Conservation (phyloP, 306 rosid genomes). For the Acacia melanoxylon region DNA sequence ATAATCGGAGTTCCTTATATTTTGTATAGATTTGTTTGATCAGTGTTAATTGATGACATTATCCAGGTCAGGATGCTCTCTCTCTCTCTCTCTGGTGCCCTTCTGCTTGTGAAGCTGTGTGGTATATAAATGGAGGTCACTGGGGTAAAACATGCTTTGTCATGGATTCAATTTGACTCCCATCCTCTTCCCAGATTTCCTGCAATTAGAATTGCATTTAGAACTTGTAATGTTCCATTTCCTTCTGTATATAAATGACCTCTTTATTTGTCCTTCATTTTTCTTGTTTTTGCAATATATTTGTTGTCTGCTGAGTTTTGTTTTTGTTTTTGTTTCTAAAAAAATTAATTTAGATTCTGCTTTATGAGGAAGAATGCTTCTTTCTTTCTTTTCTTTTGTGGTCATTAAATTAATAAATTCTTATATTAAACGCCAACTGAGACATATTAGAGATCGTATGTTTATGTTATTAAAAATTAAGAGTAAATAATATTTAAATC, state of each 20-base stretch:
- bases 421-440: too few species aligned
- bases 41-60: neutral
- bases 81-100: neutral
- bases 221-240: conserved; percentile 4
- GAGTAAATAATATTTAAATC: too few species aligned
- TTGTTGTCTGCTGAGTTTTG: neutral
- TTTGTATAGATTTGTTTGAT: neutral
- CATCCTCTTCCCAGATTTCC: too few species aligned
- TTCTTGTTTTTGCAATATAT: neutral
- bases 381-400: neutral
- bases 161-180: too few species aligned
- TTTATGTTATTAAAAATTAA: too few species aligned
- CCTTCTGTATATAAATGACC: conserved; percentile 38
- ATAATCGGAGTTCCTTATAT: neutral
- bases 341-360: neutral
- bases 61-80: conserved; percentile 12
- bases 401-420: neutral
- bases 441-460: too few species aligned
- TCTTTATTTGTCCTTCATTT: neutral
- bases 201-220: conserved; percentile 26
- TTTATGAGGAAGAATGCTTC: neutral
- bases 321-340: too few species aligned
- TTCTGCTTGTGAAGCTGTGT: conserved; percentile 29
- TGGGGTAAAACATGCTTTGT: conserved; percentile 13
- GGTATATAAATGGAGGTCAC: conserved; percentile 34